These are phyloP conservation scores for Xylaria sp. DNA, from an alignment of 2,329 filamentous ascomycete genomes.

Conservation along the genomic window DNA sequence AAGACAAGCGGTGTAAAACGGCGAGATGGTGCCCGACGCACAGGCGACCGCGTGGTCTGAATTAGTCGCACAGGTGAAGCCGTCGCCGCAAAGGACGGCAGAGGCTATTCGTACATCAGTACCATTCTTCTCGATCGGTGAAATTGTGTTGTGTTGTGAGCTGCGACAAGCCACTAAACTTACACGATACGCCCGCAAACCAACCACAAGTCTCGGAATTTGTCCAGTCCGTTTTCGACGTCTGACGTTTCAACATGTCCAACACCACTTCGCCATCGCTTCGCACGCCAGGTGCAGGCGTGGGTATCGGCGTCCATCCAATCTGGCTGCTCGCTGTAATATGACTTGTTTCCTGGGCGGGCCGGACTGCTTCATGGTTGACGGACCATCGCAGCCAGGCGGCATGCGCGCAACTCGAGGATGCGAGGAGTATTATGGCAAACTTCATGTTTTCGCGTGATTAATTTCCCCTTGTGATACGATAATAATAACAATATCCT, in stretches of 20 bases:
- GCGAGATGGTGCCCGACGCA: slow-evolving; percentile 44
- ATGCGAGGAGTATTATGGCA: slow-evolving; percentile 36
- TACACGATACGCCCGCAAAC: slow-evolving; percentile 45
- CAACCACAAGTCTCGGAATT: slow-evolving; percentile 48
- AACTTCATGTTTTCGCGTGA: slow-evolving; percentile 35
- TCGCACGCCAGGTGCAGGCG: slow-evolving; percentile 39
- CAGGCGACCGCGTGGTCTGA: slow-evolving; percentile 52
- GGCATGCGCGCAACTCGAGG: slow-evolving; percentile 33
- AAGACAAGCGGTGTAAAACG: slow-evolving; percentile 52
- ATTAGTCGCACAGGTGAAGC: slow-evolving; percentile 49
- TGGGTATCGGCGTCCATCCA: slow-evolving; percentile 45
- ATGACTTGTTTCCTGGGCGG: slow-evolving; percentile 40
- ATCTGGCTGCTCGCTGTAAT: slow-evolving; percentile 8
- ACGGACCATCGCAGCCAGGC: slow-evolving; percentile 44
- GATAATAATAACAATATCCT: not conserved
- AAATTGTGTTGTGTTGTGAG: not conserved
- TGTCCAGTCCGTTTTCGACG: slow-evolving; percentile 40
- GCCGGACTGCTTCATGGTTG: slow-evolving; percentile 32
- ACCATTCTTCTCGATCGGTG: not conserved
- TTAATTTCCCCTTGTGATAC: not conserved
- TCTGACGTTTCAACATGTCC: slow-evolving; percentile 35
- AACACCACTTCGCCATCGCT: slow-evolving; percentile 37
- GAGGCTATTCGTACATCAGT: slow-evolving; percentile 40
- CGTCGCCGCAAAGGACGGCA: slow-evolving; percentile 40
- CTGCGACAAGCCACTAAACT: slow-evolving; percentile 29